These are phyloP conservation scores for Musa balbisiana DNA, from an alignment of 202 grass and related monocot species.

Conservation along the genomic window DNA sequence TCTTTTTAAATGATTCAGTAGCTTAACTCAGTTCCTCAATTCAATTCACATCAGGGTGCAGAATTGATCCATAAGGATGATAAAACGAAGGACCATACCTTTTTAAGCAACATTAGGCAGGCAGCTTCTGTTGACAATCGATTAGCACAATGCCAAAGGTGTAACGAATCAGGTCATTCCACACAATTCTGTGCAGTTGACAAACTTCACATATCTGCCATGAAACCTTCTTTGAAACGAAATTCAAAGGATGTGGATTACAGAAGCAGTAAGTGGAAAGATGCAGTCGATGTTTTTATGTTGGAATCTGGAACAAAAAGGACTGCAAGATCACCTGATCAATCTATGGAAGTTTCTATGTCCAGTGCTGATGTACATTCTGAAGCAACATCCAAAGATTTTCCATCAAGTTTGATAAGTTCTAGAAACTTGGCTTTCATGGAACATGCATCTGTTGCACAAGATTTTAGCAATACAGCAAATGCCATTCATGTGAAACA, in stretches of 20 bases:
- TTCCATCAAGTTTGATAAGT: neutral
- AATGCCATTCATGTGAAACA: slow-evolving; percentile 17
- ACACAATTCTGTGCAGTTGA: slow-evolving; percentile 43
- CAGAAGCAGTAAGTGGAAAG: slow-evolving; percentile 37
- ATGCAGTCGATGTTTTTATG: slow-evolving; percentile 15
- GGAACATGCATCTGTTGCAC: slow-evolving; percentile 18
- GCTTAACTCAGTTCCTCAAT: slow-evolving; percentile 24
- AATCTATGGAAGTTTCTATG: slow-evolving; percentile 27
- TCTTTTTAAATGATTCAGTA: slow-evolving; percentile 32
- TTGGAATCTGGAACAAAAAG: slow-evolving; percentile 25
- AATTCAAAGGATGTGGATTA: slow-evolving; percentile 27
- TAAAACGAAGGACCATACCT: slow-evolving; percentile 35
- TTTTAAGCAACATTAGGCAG: slow-evolving; percentile 20
- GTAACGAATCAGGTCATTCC: slow-evolving; percentile 54
- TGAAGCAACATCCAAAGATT: slow-evolving; percentile 19
- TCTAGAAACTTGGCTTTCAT: slow-evolving; percentile 21
- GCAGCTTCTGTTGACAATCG: slow-evolving; percentile 21
- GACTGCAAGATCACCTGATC: slow-evolving; percentile 27
- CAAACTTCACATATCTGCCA: slow-evolving; percentile 15
- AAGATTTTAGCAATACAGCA: slow-evolving; percentile 19
- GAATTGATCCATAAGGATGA: slow-evolving; percentile 25
- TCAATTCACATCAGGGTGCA: slow-evolving; percentile 23
- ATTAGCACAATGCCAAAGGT: slow-evolving; percentile 39
- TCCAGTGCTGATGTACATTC: slow-evolving; percentile 13
- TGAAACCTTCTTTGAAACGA: slow-evolving; percentile 10